A percentile compares a stretch with the other conserved stretches of the same genome.
Evolutionary conservation across 208 protist species (phyloP).

Genomic region (Zelonia costaricensis): DNA sequence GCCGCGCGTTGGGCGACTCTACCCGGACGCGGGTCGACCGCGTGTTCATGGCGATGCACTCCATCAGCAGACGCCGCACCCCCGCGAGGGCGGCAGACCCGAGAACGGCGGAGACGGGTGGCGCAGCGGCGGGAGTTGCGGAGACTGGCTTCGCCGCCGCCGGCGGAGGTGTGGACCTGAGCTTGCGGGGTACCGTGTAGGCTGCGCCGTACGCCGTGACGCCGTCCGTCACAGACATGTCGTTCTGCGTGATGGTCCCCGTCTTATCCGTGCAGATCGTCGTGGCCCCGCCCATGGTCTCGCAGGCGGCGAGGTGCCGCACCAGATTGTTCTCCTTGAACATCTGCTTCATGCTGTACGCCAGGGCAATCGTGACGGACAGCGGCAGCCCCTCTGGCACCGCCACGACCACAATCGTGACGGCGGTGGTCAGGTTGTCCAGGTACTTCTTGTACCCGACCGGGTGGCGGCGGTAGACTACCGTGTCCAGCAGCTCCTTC

Average conservation of each 20-base stretch:
- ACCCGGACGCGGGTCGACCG: slow-evolving; percentile 36
- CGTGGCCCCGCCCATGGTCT: slow-evolving; percentile 96
- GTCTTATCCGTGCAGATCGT: slow-evolving; percentile 96
- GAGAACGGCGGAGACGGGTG: slow-evolving; percentile 25
- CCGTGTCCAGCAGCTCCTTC: slow-evolving; percentile 59
- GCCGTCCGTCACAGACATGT: slow-evolving; percentile 86
- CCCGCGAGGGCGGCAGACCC: slow-evolving; percentile 3
- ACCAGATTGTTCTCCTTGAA: slow-evolving; percentile 95
- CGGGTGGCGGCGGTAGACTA: slow-evolving; percentile 27
- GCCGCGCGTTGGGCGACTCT: slow-evolving; percentile 39
- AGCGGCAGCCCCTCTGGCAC: slow-evolving; percentile 98
- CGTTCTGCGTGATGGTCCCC: slow-evolving; percentile 95
- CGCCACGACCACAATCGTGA: slow-evolving; percentile 97
- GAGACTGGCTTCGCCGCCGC: slow-evolving; percentile 4
- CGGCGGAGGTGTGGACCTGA: not conserved
- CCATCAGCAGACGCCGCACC: slow-evolving; percentile 43
- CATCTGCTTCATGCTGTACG: slow-evolving; percentile 97
- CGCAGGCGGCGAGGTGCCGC: slow-evolving; percentile 94
- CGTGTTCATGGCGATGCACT: slow-evolving; percentile 71
- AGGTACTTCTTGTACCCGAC: slow-evolving; percentile 77
- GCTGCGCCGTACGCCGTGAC: slow-evolving; percentile 27
- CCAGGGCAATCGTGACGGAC: slow-evolving; percentile 97
- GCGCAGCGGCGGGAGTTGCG: not conserved
- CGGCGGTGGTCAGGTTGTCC: slow-evolving; percentile 86
- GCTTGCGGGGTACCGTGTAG: slow-evolving; percentile 9